Percentiles rank a stretch among this genome's conserved stretches.
phyloP scores from a whole-genome alignment of 164 flowering plant species.

The Liquidambar formosana region DNA sequence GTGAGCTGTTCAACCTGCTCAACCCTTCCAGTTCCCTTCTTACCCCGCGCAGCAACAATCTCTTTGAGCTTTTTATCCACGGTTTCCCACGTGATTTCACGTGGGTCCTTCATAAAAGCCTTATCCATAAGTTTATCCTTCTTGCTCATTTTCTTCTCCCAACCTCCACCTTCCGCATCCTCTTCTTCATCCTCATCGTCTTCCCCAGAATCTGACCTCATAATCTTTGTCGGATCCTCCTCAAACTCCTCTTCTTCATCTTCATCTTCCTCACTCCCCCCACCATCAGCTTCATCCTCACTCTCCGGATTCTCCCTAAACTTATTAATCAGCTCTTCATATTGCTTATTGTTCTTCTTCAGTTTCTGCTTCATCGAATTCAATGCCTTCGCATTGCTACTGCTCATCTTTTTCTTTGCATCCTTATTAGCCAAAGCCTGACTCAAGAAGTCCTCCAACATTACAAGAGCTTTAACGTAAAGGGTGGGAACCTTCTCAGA shows the following conservation, averaged over 20 bases:
- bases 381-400: slow-evolving; percentile 80
- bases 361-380: slow-evolving; percentile 93
- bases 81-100: slow-evolving; percentile 81
- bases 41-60: slow-evolving; percentile 80
- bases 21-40: slow-evolving; percentile 92
- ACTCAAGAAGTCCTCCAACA: slow-evolving; percentile 76
- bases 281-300: slow-evolving; percentile 52
- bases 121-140: slow-evolving; percentile 79
- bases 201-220: slow-evolving; percentile 23
- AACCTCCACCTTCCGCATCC: slow-evolving; percentile 31
- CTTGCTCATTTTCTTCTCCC: slow-evolving; percentile 73
- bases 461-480: slow-evolving; percentile 74
- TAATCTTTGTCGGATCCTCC: slow-evolving; percentile 38
- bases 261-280: slow-evolving; percentile 42
- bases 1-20: slow-evolving; percentile 96
- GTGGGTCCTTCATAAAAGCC: slow-evolving; percentile 80
- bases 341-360: slow-evolving; percentile 87
- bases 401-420: slow-evolving; percentile 91
- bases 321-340: slow-evolving; percentile 70
- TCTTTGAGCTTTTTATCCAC: slow-evolving; percentile 88
- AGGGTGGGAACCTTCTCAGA: slow-evolving; percentile 60
- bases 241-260: slow-evolving; percentile 42
- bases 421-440: slow-evolving; percentile 87
- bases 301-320: slow-evolving; percentile 74
- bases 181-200: slow-evolving; percentile 30